phyloP scores from a whole-genome alignment of 1,139 yeast species.

The Kodamaea sp. region DNA sequence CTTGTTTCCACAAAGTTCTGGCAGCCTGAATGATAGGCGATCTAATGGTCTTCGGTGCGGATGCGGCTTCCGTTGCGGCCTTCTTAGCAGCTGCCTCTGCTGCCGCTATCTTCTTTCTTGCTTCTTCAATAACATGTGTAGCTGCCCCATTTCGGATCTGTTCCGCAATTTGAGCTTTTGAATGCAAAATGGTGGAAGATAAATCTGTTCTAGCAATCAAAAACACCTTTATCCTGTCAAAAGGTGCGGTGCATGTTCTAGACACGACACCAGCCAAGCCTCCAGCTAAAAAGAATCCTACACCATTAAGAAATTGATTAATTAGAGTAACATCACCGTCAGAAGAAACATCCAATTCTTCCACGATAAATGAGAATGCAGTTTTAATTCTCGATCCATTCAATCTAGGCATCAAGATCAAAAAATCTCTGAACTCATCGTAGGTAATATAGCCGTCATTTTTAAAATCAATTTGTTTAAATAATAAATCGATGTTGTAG shows the following conservation, averaged over 20 bases:
- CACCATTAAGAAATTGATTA: constrained; percentile 76
- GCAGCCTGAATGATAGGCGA: constrained; percentile 83
- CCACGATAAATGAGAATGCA: constrained; percentile 79
- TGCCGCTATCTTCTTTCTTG: constrained; percentile 30
- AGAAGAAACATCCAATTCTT: constrained; percentile 75
- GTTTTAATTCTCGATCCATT: constrained; percentile 72
- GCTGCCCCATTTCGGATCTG: constrained; percentile 40
- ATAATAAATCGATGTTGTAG: constrained; percentile 58
- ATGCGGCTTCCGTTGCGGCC: constrained; percentile 13
- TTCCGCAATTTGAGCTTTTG: constrained; percentile 51
- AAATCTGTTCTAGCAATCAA: constrained; percentile 89
- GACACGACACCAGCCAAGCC: constrained; percentile 95
- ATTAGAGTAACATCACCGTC: constrained; percentile 91
- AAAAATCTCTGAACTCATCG: constrained; percentile 83
- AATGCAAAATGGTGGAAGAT: constrained; percentile 64
- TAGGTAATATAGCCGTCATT: constrained; percentile 73
- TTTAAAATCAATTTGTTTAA: constrained; percentile 59
- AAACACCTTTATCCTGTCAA: constrained; percentile 90
- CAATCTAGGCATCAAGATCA: constrained; percentile 77
- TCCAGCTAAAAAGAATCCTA: constrained; percentile 91
- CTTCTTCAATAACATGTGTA: constrained; percentile 39
- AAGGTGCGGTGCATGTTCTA: constrained; percentile 97
- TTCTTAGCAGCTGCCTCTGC: constrained; percentile 21
- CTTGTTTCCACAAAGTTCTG: constrained; percentile 78
- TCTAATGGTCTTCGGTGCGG: constrained; percentile 44